These are phyloP conservation scores for Domatiomyces globalis DNA, from an alignment of 2,329 filamentous ascomycete genomes.

Conservation along the genomic window DNA sequence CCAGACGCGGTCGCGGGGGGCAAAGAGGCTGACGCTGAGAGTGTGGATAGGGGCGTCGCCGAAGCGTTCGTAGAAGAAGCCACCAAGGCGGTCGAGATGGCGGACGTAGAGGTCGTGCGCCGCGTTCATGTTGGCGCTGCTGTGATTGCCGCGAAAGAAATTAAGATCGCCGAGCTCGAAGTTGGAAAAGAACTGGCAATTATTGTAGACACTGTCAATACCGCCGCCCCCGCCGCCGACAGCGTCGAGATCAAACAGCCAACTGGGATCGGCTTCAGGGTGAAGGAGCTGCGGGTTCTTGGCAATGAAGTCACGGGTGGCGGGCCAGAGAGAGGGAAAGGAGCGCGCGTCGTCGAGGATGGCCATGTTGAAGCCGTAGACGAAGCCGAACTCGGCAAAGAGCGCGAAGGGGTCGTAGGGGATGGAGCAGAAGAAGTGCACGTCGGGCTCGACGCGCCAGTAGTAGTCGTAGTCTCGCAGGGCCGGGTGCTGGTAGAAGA, in stretches of 20 bases:
- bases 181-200: conserved; percentile 38
- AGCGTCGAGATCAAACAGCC: conserved; percentile 29
- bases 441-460: conserved; percentile 47
- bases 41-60: conserved; percentile 40
- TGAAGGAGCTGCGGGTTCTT: conserved; percentile 33
- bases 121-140: conserved; percentile 14
- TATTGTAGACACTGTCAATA: conserved; percentile 27
- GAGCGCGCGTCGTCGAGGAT: conserved; percentile 33
- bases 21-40: conserved; percentile 41
- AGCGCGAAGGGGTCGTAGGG: conserved; percentile 27
- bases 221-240: conserved; percentile 21
- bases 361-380: conserved; percentile 39
- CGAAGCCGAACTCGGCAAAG: conserved; percentile 23
- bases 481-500: conserved; percentile 28
- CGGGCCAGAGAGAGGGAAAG: conserved; percentile 33
- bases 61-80: conserved; percentile 36
- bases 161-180: conserved; percentile 38
- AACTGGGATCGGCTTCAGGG: conserved; percentile 36
- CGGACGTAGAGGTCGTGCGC: conserved; percentile 31
- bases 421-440: conserved; percentile 40
- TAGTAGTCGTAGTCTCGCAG: conserved; percentile 42
- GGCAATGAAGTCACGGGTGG: conserved; percentile 34
- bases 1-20: conserved; percentile 38
- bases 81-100: conserved; percentile 36
- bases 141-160: conserved; percentile 38